Conservation (phyloP, 176 grass and related monocot genomes). For the Triticum urartu region DNA sequence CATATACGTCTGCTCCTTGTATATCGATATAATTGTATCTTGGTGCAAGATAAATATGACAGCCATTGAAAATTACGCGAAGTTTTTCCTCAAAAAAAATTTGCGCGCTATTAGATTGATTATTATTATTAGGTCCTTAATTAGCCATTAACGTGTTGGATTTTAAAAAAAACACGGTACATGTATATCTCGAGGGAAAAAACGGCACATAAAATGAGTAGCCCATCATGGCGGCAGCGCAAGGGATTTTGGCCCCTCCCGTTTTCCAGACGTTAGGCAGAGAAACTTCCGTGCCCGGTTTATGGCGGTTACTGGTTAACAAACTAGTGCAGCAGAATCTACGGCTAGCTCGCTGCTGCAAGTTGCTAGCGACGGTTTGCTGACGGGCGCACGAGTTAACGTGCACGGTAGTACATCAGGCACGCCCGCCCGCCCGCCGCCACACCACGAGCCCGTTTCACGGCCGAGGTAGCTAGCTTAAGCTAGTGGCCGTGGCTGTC, state of each 20-base stretch:
- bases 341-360: neutral
- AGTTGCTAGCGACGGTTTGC: conserved; percentile 2
- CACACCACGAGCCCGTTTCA: neutral
- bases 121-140: neutral
- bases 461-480: neutral
- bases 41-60: neutral
- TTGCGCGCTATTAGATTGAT: neutral
- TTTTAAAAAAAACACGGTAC: neutral
- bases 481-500: neutral
- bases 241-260: neutral
- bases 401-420: neutral
- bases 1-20: neutral
- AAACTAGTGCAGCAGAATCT: neutral
- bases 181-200: neutral
- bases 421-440: neutral
- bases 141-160: neutral
- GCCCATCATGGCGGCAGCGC: neutral
- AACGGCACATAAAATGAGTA: neutral
- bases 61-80: neutral
- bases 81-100: neutral
- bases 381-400: neutral
- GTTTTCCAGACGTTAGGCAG: neutral
- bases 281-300: neutral
- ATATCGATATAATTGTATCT: neutral
- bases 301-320: neutral